Percentiles rank a stretch among this genome's conserved stretches.
These are phyloP conservation scores for Sanghuangporus weigelae DNA, from an alignment of 1,284 basidiomycete genomes.

Conservation along the genomic window DNA sequence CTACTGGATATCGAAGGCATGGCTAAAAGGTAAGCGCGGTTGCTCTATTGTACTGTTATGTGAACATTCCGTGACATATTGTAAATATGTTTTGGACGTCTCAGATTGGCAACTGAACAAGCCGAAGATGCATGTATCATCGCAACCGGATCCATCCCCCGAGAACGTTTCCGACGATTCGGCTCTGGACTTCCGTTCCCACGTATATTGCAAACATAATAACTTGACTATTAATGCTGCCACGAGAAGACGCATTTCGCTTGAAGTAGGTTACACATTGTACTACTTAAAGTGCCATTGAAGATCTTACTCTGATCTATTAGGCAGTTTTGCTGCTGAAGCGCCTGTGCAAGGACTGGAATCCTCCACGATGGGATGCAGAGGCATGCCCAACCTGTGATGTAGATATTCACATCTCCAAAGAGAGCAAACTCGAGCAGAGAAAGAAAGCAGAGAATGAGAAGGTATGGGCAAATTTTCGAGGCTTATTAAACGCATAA, in stretches of 20 bases:
- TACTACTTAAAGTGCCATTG: neutral
- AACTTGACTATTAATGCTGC: conserved; percentile 47
- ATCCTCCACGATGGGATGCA: conserved; percentile 42
- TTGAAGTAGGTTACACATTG: conserved; percentile 35
- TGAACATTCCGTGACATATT: neutral
- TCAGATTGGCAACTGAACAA: conserved; percentile 66
- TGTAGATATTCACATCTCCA: conserved; percentile 46
- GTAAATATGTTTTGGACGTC: neutral
- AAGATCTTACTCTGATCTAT: neutral
- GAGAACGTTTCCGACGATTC: conserved; percentile 28
- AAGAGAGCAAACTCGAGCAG: conserved; percentile 50
- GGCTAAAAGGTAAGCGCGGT: conserved; percentile 64
- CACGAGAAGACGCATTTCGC: conserved; percentile 55
- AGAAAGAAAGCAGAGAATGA: conserved; percentile 65
- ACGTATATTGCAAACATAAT: conserved; percentile 70
- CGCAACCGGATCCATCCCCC: conserved; percentile 57
- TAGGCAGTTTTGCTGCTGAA: conserved; percentile 56
- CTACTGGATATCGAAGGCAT: conserved; percentile 72
- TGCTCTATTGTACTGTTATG: neutral
- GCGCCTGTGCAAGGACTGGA: conserved; percentile 59
- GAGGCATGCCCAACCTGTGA: conserved; percentile 60
- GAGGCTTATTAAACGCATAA: conserved; percentile 16
- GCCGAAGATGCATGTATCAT: conserved; percentile 66
- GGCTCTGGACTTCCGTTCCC: conserved; percentile 41
- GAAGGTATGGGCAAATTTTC: conserved; percentile 44